Percentiles rank a stretch among this genome's conserved stretches.
Conservation (phyloP, 2,329 filamentous ascomycete species). For the Daldinia sp. region DNA sequence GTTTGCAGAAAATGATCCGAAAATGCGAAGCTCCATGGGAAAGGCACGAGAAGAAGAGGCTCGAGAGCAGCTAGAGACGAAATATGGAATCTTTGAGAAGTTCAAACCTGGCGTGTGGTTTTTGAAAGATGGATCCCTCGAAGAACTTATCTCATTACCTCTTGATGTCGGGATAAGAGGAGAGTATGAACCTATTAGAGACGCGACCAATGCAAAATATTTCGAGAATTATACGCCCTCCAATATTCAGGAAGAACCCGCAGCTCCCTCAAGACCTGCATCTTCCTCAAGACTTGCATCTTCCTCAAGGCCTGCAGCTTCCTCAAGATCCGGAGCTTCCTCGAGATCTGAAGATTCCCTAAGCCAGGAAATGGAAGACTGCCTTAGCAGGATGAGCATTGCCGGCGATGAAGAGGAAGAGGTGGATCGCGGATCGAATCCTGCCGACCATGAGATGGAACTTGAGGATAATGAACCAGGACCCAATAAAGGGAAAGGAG, state of each 20-base stretch:
- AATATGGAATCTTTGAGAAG: background rate
- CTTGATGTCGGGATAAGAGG: background rate
- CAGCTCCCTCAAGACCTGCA: too few species aligned
- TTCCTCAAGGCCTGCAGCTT: too few species aligned
- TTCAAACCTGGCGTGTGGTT: slow-evolving; percentile 9
- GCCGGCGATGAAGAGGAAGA: background rate
- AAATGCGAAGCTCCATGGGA: background rate
- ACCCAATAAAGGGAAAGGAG: background rate
- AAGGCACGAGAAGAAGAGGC: too few species aligned
- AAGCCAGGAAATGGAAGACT: background rate
- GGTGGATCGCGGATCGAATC: too few species aligned
- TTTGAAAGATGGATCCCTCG: background rate
- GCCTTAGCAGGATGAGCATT: background rate
- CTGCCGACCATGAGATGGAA: background rate
- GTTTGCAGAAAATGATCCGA: background rate
- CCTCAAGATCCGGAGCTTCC: too few species aligned
- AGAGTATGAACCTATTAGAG: background rate
- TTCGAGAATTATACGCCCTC: background rate
- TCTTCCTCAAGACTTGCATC: too few species aligned
- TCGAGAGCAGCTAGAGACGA: background rate
- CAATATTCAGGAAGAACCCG: too few species aligned
- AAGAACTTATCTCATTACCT: background rate
- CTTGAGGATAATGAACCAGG: background rate
- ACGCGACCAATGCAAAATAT: background rate
- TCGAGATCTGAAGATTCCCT: background rate